These are phyloP conservation scores for Ustilago cynodontis DNA, from an alignment of 1,284 basidiomycete species.

Conservation along the genomic window DNA sequence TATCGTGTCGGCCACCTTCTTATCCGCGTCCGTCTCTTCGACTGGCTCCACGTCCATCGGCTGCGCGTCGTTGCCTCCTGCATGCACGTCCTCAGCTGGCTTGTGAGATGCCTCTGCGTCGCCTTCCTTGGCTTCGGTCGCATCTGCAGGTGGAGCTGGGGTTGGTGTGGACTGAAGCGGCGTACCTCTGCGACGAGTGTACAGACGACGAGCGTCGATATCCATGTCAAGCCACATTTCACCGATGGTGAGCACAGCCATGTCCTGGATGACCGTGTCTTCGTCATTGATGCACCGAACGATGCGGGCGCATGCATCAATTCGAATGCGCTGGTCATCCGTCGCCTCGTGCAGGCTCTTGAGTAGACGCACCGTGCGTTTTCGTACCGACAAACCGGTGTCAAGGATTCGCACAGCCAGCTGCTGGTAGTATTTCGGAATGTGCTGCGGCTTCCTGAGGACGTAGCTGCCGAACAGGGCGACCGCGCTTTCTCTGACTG, in stretches of 20 bases:
- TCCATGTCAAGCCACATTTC: conserved; percentile 82
- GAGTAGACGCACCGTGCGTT: conserved; percentile 92
- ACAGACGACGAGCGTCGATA: conserved; percentile 37
- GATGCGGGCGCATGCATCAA: conserved; percentile 86
- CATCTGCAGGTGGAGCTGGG: conserved; percentile 5
- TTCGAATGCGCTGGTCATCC: conserved; percentile 75
- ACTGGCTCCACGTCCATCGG: conserved; percentile 7
- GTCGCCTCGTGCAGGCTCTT: conserved; percentile 82
- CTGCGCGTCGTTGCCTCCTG: background rate
- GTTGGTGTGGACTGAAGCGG: conserved; percentile 15
- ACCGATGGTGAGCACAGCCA: conserved; percentile 86
- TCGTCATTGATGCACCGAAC: conserved; percentile 88
- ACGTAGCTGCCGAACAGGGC: conserved; percentile 96
- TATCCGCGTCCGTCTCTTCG: conserved; percentile 29
- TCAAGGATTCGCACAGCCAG: conserved; percentile 91
- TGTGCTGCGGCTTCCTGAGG: conserved; percentile 84
- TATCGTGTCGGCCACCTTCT: conserved; percentile 74
- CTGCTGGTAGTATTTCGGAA: conserved; percentile 84
- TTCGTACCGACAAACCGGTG: conserved; percentile 89
- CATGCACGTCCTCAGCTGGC: background rate
- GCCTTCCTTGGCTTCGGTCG: conserved; percentile 5
- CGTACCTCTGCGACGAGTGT: conserved; percentile 23
- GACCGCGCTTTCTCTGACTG: conserved; percentile 93
- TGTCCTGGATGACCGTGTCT: conserved; percentile 87
- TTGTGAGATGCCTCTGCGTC: background rate